Evolutionary conservation across 1,284 basidiomycete species (phyloP), one percentile per base, ranked within the genome.

Genomic region (Laetiporus sulphureus): DNA sequence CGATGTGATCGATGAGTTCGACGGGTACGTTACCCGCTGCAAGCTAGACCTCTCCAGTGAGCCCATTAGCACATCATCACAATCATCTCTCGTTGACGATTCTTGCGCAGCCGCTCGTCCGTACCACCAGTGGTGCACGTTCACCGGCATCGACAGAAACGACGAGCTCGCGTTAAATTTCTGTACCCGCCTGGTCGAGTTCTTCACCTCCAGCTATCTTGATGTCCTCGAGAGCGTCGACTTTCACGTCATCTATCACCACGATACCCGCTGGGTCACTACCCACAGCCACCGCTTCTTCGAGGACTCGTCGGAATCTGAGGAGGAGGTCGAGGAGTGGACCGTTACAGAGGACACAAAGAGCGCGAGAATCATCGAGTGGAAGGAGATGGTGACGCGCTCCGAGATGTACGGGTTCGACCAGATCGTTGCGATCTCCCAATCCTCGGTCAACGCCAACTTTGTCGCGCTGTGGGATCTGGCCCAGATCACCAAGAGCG

Each of bases 361-460:
- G 20, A 40, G 15, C 36, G 33, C 25, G 23, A 19, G 19, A n/a
- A 34, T 42, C 19, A 21, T 36, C 20, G 42, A 45, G 25, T 55
- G 52, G 48, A 50, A 49, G 25, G 53, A 59, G 42, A 52, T 52
- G n/a, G 46, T 54, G 10, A 53, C 53, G 48, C 49, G 47, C 33
- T 50, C 51, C 32, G 46, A 53, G 42, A 54, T 56, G 49, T 41
- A 40, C 38, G 57, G 57, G 40, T 64, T 58, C 52, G 63, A 65
- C 47, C 50, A 59, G 39, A 48, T 63, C 47, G 49, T 46, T 25
- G 59, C 60, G 1, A 46, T 65, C 37, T 59, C 62, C 1, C 58
- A 63, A 38, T 48, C 48, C 3, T 55, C 60, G 2, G 52, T 63
- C 48, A 60, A 61, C 44, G 47, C 44, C 5, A 50, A 57, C 35